Percentiles rank a stretch among this genome's conserved stretches.
phyloP scores from a whole-genome alignment of 148 eudicot genomes.

The Rhododendron molle region DNA sequence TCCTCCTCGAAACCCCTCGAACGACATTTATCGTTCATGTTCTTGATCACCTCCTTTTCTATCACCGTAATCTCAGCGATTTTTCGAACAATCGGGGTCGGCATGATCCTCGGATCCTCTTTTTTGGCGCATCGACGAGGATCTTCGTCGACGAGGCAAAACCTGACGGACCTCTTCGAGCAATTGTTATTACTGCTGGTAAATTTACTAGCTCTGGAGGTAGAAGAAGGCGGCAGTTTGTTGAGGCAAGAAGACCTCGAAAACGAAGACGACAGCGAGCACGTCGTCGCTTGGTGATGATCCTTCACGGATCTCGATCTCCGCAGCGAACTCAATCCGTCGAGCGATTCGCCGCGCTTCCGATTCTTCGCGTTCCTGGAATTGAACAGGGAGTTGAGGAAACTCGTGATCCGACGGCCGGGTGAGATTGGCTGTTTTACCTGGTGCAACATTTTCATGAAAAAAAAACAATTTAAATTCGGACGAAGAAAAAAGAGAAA shows the following conservation, averaged over 20 bases:
- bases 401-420: slow-evolving; percentile 59
- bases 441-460: background rate
- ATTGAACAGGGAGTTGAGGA: slow-evolving; percentile 66
- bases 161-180: slow-evolving; percentile 48
- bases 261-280: slow-evolving; percentile 36
- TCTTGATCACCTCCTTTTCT: slow-evolving; percentile 19
- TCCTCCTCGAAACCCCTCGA: background rate
- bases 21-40: background rate
- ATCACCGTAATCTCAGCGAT: background rate
- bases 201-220: background rate
- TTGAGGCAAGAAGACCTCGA: slow-evolving; percentile 62
- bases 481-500: background rate
- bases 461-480: too few relatives aligned
- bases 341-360: slow-evolving; percentile 3
- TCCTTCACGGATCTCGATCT: slow-evolving; percentile 45
- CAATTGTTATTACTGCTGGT: slow-evolving; percentile 10
- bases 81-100: background rate
- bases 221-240: slow-evolving; percentile 30
- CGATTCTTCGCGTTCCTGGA: slow-evolving; percentile 26
- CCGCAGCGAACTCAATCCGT: slow-evolving; percentile 19
- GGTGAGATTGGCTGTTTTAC: slow-evolving; percentile 74
- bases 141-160: slow-evolving; percentile 41
- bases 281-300: slow-evolving; percentile 12
- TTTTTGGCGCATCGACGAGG: slow-evolving; percentile 37
- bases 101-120: slow-evolving; percentile 20